Evolutionary conservation across 1,284 basidiomycete genomes (phyloP).

Genomic region (Fomitopsis palustris): DNA sequence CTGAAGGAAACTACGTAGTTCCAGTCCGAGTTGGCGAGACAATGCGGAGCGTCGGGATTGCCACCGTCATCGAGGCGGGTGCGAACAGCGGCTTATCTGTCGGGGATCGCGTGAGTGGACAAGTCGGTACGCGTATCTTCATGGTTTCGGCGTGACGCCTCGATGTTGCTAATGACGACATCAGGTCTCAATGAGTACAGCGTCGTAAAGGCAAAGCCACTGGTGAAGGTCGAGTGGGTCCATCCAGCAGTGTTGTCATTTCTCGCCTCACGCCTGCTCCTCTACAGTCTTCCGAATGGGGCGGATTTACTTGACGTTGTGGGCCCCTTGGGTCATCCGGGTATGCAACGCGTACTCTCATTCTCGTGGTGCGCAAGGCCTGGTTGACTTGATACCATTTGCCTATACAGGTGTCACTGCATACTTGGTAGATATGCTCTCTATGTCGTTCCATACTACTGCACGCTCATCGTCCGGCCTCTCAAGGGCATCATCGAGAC

Average conservation of each 20-base stretch:
- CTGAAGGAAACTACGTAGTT: constrained; percentile 55
- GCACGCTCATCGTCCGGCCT: neutral
- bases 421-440: constrained; percentile 76
- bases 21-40: constrained; percentile 80
- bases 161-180: too few relatives aligned
- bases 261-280: neutral
- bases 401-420: constrained; percentile 78
- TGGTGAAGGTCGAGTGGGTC: constrained; percentile 53
- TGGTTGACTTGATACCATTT: too few relatives aligned
- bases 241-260: too few relatives aligned
- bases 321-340: constrained; percentile 67
- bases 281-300: constrained; percentile 47
- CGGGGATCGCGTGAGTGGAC: constrained; percentile 68
- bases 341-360: constrained; percentile 35
- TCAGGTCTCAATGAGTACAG: constrained; percentile 81
- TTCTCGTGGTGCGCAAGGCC: neutral
- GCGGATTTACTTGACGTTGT: constrained; percentile 69
- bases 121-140: constrained; percentile 51
- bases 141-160: too few relatives aligned
- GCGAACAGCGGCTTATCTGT: constrained; percentile 46
- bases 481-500: constrained; percentile 78
- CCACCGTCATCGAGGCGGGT: constrained; percentile 61
- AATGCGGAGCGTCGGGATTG: constrained; percentile 75
- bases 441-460: neutral
- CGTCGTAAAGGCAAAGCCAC: constrained; percentile 50